A percentile compares a stretch with the other conserved stretches of the same genome.
These are phyloP conservation scores for Diaporthe amygdali DNA, from an alignment of 2,329 filamentous ascomycete genomes.

Conservation along the genomic window DNA sequence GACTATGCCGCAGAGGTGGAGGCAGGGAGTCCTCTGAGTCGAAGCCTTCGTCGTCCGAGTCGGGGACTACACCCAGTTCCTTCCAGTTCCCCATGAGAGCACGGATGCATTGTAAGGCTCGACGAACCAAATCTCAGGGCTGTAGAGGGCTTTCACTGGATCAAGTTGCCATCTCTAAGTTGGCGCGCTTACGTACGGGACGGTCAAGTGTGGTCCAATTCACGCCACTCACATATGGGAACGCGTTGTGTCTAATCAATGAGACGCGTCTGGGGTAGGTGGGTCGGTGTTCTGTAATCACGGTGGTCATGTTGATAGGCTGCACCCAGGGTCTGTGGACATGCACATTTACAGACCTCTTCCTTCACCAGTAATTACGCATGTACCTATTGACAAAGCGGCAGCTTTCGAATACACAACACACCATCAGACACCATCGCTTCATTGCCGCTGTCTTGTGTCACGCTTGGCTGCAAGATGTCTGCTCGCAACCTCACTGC, in stretches of 20 bases:
- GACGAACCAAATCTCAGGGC: background rate
- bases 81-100: slow-evolving; percentile 47
- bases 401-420: background rate
- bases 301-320: background rate
- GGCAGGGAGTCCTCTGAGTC: slow-evolving; percentile 40
- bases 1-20: slow-evolving; percentile 6
- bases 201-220: background rate
- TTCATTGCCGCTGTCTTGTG: background rate
- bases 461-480: background rate
- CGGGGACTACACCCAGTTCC: slow-evolving; percentile 49
- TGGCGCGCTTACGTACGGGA: background rate
- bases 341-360: background rate
- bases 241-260: background rate
- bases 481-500: slow-evolving; percentile 23
- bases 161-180: background rate
- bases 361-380: background rate
- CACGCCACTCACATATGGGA: background rate
- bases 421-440: background rate
- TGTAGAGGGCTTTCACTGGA: background rate
- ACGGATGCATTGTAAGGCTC: slow-evolving; percentile 22
- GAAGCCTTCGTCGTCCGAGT: slow-evolving; percentile 49
- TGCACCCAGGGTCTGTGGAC: background rate
- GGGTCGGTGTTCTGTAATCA: background rate
- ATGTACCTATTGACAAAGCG: background rate
- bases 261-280: background rate